Conservation (phyloP, 2,329 filamentous ascomycete species). For the Fusarium sublunatum region DNA sequence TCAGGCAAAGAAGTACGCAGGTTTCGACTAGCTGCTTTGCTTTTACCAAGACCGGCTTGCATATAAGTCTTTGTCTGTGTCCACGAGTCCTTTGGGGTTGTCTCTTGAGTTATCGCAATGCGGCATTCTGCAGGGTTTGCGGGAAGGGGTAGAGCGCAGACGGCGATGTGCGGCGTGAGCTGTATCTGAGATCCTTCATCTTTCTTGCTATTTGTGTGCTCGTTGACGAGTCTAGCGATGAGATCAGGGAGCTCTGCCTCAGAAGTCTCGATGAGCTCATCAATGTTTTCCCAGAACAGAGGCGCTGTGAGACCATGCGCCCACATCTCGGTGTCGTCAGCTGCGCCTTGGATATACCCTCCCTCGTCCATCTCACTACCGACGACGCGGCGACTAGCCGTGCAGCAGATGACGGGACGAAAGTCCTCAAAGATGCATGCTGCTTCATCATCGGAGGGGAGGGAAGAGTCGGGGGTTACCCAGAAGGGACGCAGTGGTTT, state of each 20-base stretch:
- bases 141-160: conserved; percentile 50
- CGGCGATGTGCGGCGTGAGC: conserved; percentile 54
- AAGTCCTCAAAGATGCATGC: conserved; percentile 65
- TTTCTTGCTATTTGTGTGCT: conserved; percentile 32
- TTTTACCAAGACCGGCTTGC: conserved; percentile 73
- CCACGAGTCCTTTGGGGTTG: conserved; percentile 59
- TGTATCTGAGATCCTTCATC: conserved; percentile 30
- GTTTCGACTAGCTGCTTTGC: conserved; percentile 84
- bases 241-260: conserved; percentile 72
- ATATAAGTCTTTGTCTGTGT: conserved; percentile 54
- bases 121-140: conserved; percentile 48
- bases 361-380: conserved; percentile 73
- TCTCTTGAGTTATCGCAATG: conserved; percentile 57
- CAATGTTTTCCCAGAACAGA: conserved; percentile 81
- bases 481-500: conserved; percentile 84
- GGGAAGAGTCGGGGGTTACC: conserved; percentile 76
- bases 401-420: conserved; percentile 84
- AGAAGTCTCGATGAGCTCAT: conserved; percentile 67
- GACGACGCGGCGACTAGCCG: conserved; percentile 77
- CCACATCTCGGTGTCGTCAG: conserved; percentile 96
- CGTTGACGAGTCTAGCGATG: conserved; percentile 59
- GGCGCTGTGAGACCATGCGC: conserved; percentile 79
- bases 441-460: conserved; percentile 50
- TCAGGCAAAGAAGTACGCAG: conserved; percentile 76
- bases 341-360: conserved; percentile 90